These are phyloP conservation scores for Salvia miltiorrhiza DNA, from an alignment of 257 asterid species.

Conservation along the genomic window DNA sequence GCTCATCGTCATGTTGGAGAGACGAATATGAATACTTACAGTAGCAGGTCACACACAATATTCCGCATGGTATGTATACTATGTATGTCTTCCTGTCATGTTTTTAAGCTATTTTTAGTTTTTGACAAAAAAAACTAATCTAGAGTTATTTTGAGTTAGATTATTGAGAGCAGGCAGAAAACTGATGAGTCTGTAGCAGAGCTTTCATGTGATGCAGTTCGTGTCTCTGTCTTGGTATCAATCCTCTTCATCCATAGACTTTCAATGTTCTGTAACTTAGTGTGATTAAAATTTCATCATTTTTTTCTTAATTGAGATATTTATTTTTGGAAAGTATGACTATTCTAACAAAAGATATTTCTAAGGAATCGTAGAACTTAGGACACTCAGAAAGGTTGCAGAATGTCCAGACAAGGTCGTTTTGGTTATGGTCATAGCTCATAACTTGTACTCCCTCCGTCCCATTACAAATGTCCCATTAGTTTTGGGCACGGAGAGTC, in stretches of 20 bases:
- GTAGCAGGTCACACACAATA: slow-evolving; percentile 97
- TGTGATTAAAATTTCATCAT: background rate
- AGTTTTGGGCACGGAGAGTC: too few species aligned
- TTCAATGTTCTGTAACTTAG: background rate
- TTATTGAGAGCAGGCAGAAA: slow-evolving; percentile 93
- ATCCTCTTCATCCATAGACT: slow-evolving; percentile 8
- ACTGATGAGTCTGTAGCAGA: slow-evolving; percentile 51
- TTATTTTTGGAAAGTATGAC: background rate
- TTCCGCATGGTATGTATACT: slow-evolving; percentile 78
- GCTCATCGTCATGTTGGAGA: slow-evolving; percentile 99
- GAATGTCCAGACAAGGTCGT: background rate
- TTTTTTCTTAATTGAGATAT: background rate
- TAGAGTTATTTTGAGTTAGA: slow-evolving; percentile 36
- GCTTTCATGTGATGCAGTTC: slow-evolving; percentile 92
- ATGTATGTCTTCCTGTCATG: slow-evolving; percentile 8
- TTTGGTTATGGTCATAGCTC: background rate
- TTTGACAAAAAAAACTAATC: too few species aligned
- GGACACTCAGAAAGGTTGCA: background rate
- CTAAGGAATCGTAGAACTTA: background rate
- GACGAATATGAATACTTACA: slow-evolving; percentile 91
- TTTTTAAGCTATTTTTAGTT: background rate
- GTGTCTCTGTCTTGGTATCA: slow-evolving; percentile 94
- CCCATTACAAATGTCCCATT: too few species aligned
- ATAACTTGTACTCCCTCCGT: too few species aligned
- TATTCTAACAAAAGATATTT: background rate